Evolutionary conservation across 345 rosid genomes (phyloP).

Genomic region (Populus davidiana): DNA sequence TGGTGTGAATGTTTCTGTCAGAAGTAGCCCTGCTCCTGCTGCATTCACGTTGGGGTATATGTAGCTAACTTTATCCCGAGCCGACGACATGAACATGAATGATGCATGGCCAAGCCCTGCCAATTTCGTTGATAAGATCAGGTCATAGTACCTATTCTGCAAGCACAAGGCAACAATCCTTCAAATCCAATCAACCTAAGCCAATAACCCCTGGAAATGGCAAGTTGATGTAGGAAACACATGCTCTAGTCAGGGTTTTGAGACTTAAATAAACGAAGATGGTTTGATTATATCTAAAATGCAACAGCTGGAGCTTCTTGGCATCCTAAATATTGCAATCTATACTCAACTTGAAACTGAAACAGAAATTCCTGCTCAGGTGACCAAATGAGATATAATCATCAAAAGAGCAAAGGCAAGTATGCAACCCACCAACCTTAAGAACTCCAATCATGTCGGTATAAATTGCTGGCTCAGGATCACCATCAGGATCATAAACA

Average conservation of each 20-base stretch:
- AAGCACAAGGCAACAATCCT: constrained; percentile 12
- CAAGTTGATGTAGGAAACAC: not conserved
- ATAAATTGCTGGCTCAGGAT: constrained; percentile 82
- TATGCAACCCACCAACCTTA: constrained; percentile 45
- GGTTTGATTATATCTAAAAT: not conserved
- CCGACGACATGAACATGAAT: constrained; percentile 81
- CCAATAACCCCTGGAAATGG: constrained; percentile 6
- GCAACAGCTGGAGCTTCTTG: not conserved
- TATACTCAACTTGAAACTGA: not conserved
- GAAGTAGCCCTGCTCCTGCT: constrained; percentile 84
- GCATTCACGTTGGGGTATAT: constrained; percentile 89
- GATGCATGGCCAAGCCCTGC: constrained; percentile 93
- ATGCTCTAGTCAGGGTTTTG: not conserved
- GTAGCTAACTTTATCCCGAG: constrained; percentile 81
- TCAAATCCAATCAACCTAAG: constrained; percentile 4
- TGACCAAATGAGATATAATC: not conserved
- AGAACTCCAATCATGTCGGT: constrained; percentile 78
- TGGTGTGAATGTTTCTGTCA: constrained; percentile 70
- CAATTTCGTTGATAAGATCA: constrained; percentile 83
- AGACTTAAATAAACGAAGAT: not conserved
- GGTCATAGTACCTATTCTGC: constrained; percentile 90
- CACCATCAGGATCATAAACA: constrained; percentile 79
- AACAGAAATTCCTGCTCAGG: not conserved
- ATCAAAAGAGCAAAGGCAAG: not conserved
- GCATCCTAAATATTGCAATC: not conserved